A percentile compares a stretch with the other conserved stretches of the same genome.
These are phyloP conservation scores for Spiromastix sp. DNA, from an alignment of 2,329 filamentous ascomycete species.

Conservation along the genomic window DNA sequence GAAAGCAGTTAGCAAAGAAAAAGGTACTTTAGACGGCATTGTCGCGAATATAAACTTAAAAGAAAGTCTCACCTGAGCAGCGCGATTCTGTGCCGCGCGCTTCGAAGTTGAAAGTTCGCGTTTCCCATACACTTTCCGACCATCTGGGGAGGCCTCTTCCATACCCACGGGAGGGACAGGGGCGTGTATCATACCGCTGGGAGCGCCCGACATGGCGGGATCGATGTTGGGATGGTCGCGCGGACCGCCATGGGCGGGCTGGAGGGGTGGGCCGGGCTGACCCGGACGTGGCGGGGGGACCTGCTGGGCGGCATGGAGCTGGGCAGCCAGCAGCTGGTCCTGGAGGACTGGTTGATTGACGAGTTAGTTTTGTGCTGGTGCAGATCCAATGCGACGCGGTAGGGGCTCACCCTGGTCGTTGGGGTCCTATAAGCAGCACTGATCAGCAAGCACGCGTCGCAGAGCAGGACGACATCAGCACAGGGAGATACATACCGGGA, in stretches of 20 bases:
- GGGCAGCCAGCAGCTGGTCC: constrained; percentile 49
- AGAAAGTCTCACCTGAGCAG: constrained; percentile 64
- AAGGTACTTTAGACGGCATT: too few species aligned
- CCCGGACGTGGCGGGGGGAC: constrained; percentile 31
- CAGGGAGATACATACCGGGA: constrained; percentile 44
- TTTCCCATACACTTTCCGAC: constrained; percentile 63
- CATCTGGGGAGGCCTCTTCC: constrained; percentile 38
- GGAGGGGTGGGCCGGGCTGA: constrained; percentile 31
- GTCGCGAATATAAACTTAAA: background rate
- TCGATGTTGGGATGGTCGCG: constrained; percentile 47
- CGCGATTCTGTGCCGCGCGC: constrained; percentile 90
- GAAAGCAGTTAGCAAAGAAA: background rate
- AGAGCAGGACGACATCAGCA: too few species aligned
- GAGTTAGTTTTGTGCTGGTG: constrained; percentile 6
- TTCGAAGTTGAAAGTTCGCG: constrained; percentile 91
- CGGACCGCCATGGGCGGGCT: constrained; percentile 31
- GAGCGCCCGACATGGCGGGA: constrained; percentile 43
- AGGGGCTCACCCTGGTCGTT: constrained; percentile 34
- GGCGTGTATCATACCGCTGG: constrained; percentile 21
- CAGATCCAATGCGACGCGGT: too few species aligned
- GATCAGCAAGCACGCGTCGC: constrained; percentile 4
- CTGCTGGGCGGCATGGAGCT: constrained; percentile 37
- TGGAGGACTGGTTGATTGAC: constrained; percentile 46
- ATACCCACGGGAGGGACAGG: constrained; percentile 17
- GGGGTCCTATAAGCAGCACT: constrained; percentile 25